Conservation (phyloP, 108 stramenopile species). For the Cyclostephanos tholiformis region DNA sequence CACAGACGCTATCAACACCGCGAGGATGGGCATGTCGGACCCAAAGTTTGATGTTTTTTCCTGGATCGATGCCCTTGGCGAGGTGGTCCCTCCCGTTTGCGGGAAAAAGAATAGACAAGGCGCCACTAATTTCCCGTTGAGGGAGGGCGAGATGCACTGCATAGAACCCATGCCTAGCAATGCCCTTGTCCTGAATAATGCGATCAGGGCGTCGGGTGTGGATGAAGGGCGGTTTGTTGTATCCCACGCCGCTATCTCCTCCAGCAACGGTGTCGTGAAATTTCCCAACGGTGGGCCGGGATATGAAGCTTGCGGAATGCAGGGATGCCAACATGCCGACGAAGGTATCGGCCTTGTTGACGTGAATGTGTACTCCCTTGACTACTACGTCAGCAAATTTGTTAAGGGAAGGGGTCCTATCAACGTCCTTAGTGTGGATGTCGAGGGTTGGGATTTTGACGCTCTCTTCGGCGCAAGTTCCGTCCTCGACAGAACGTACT, state of each 20-base stretch:
- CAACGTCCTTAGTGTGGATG: not conserved
- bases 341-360: not conserved
- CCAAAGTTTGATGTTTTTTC: not conserved
- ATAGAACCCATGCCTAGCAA: not conserved
- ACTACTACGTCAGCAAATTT: not conserved
- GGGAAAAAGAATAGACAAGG: too few species aligned
- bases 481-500: not conserved
- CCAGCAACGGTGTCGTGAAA: not conserved
- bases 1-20: not conserved
- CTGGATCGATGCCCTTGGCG: not conserved
- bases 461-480: slow-evolving; percentile 1
- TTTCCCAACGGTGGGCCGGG: not conserved
- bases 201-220: not conserved
- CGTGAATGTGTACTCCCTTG: not conserved
- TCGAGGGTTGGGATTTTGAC: slow-evolving; percentile 7
- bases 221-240: not conserved
- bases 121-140: not conserved
- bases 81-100: not conserved
- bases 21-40: not conserved
- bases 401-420: not conserved
- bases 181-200: not conserved
- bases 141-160: not conserved
- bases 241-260: not conserved
- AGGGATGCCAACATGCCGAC: not conserved
- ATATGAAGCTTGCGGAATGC: not conserved